Percentiles rank a stretch among this genome's conserved stretches.
phyloP scores from a whole-genome alignment of 306 rosid genomes.

The Castanea mollissima region DNA sequence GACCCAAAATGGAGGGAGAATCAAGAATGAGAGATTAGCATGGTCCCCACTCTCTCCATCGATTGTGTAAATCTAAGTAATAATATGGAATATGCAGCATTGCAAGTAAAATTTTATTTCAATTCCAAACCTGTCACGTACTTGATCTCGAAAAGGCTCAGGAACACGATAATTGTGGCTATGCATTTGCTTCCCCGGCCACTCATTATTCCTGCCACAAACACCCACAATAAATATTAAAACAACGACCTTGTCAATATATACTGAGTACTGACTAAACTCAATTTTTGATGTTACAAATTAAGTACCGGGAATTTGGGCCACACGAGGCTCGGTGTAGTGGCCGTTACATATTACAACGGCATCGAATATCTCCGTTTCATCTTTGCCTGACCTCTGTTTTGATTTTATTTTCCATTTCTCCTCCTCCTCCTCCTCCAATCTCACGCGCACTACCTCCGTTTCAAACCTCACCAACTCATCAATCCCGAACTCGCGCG shows the following conservation, averaged over 20 bases:
- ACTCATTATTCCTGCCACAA: constrained; percentile 41
- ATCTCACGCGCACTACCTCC: constrained; percentile 44
- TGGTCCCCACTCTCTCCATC: too few species aligned
- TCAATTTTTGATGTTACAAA: too few species aligned
- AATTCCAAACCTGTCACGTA: constrained; percentile 21
- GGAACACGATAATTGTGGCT: constrained; percentile 73
- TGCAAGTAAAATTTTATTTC: too few species aligned
- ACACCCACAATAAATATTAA: background rate
- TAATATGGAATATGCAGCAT: too few species aligned
- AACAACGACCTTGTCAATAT: too few species aligned
- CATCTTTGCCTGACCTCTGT: constrained; percentile 8
- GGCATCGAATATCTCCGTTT: constrained; percentile 54
- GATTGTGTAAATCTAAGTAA: too few species aligned
- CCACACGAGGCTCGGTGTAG: constrained; percentile 45
- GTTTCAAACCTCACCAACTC: constrained; percentile 44
- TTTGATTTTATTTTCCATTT: constrained; percentile 30
- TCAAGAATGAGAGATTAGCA: too few species aligned
- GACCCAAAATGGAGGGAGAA: too few species aligned
- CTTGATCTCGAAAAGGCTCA: constrained; percentile 58
- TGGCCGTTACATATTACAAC: constrained; percentile 58
- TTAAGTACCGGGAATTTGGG: constrained; percentile 39
- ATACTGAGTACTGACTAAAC: too few species aligned
- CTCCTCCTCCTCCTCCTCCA: constrained; percentile 43
- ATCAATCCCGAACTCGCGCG: constrained; percentile 28
- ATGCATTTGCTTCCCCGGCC: constrained; percentile 69